phyloP scores from a whole-genome alignment of 1,284 basidiomycete genomes.

The Ceratobasidium sp. region DNA sequence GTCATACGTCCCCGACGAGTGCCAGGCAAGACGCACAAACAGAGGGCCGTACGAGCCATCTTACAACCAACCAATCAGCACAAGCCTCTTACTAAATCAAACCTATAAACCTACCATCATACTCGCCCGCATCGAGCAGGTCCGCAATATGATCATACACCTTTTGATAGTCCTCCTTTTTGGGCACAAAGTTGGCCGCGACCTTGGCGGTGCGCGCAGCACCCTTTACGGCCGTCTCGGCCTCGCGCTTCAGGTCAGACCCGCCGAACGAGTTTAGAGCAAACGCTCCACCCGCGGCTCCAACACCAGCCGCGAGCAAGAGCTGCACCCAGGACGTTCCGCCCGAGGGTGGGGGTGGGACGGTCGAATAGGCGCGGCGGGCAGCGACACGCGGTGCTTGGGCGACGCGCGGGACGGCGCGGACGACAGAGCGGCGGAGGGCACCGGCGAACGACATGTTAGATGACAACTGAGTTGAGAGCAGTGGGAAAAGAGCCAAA shows the following conservation, averaged over 20 bases:
- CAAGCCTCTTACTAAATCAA: constrained; percentile 29
- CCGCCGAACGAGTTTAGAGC: constrained; percentile 54
- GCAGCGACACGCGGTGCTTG: constrained; percentile 1
- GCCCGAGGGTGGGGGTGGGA: constrained; percentile 1
- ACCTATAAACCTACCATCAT: constrained; percentile 73
- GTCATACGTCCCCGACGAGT: constrained; percentile 90
- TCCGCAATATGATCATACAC: constrained; percentile 90
- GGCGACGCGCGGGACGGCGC: constrained; percentile 24
- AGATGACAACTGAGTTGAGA: constrained; percentile 5
- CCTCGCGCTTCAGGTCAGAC: constrained; percentile 56
- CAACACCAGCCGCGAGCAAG: constrained; percentile 66
- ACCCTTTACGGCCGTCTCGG: constrained; percentile 66
- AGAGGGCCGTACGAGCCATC: constrained; percentile 94
- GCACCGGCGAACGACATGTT: constrained; percentile 30
- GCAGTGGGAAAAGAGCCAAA: constrained; percentile 2
- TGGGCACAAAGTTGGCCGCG: constrained; percentile 70
- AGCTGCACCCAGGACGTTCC: constrained; percentile 41
- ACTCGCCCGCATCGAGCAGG: constrained; percentile 75
- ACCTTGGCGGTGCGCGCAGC: constrained; percentile 70
- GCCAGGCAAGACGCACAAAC: constrained; percentile 94
- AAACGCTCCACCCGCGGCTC: constrained; percentile 61
- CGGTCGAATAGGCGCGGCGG: constrained; percentile 22
- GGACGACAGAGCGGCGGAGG: constrained; percentile 37
- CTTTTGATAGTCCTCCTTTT: constrained; percentile 88
- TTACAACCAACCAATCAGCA: constrained; percentile 55